Evolutionary conservation across 2,329 filamentous ascomycete species (phyloP).

Genomic region (Aschersonia sp.): DNA sequence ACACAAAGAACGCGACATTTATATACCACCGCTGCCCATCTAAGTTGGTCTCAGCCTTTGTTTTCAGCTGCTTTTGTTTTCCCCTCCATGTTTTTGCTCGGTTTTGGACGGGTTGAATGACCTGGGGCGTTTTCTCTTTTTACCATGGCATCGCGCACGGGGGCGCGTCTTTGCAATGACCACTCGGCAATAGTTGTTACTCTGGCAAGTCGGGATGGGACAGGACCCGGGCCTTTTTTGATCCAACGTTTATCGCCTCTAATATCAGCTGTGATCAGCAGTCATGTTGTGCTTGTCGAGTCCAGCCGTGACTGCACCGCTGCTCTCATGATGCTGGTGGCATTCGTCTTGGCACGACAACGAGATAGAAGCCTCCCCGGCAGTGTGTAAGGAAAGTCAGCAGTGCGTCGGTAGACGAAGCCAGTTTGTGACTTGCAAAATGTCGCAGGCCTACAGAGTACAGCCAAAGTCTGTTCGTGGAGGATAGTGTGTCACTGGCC

Average conservation of each 20-base stretch:
- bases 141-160: conserved; percentile 1
- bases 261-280: too few species aligned
- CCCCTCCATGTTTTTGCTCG: neutral
- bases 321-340: too few species aligned
- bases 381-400: too few species aligned
- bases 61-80: neutral
- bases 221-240: neutral
- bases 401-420: too few species aligned
- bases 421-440: too few species aligned
- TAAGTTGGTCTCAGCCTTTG: neutral
- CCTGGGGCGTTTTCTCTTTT: conserved; percentile 5
- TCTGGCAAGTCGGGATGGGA: neutral
- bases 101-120: conserved; percentile 2
- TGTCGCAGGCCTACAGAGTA: too few species aligned
- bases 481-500: too few species aligned
- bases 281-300: too few species aligned
- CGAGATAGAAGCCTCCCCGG: too few species aligned
- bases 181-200: neutral
- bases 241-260: neutral
- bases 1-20: conserved; percentile 2
- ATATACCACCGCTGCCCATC: conserved; percentile 2
- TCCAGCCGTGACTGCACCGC: too few species aligned
- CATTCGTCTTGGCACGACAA: too few species aligned
- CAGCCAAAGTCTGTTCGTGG: too few species aligned
- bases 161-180: neutral